Conservation (phyloP, 805 yeast species). For the Wickerhamiella slavikovae region DNA sequence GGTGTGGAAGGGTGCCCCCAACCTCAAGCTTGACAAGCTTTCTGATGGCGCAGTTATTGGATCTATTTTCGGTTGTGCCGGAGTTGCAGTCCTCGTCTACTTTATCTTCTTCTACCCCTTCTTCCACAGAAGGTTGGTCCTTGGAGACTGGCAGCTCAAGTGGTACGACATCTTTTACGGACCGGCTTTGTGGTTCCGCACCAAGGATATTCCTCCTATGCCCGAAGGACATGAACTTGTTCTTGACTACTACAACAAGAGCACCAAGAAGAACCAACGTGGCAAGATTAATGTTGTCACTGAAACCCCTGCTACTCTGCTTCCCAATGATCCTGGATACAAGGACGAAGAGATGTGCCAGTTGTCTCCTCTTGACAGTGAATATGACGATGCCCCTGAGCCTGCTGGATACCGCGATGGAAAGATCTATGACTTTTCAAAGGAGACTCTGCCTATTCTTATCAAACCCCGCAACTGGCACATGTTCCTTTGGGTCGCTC, state of each 20-base stretch:
- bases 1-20: constrained; percentile 67
- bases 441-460: constrained; percentile 5
- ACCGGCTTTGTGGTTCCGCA: constrained; percentile 37
- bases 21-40: constrained; percentile 33
- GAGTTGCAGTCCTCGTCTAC: constrained; percentile 31
- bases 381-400: constrained; percentile 5
- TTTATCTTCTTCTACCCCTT: constrained; percentile 37
- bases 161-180: constrained; percentile 38
- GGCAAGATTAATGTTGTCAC: constrained; percentile 1
- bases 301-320: constrained; percentile 1
- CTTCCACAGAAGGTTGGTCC: constrained; percentile 36
- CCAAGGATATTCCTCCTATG: constrained; percentile 37
- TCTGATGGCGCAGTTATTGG: constrained; percentile 33
- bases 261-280: constrained; percentile 1
- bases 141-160: constrained; percentile 45
- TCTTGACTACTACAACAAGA: constrained; percentile 35
- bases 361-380: constrained; percentile 2
- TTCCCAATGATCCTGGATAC: not conserved
- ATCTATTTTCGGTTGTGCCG: constrained; percentile 45
- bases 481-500: constrained; percentile 25
- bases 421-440: constrained; percentile 8
- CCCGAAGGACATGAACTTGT: constrained; percentile 37
- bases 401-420: constrained; percentile 17
- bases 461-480: constrained; percentile 36
- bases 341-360: constrained; percentile 3